Evolutionary conservation across 1,284 basidiomycete species (phyloP).

Genomic region (Leccinum fallax): DNA sequence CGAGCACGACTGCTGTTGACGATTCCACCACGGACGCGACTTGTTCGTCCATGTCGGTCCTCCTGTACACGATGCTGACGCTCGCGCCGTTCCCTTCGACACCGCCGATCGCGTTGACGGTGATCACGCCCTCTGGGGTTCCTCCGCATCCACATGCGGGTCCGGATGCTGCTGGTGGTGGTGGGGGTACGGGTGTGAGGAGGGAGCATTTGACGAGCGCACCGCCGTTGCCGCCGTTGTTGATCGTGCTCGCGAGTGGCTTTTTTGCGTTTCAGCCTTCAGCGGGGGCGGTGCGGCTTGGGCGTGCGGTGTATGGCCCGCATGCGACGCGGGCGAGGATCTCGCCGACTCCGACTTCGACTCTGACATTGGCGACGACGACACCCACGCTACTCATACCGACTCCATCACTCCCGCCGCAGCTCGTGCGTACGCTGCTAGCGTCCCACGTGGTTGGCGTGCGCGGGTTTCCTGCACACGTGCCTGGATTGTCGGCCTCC

Average conservation of each 20-base stretch:
- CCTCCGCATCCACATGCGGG: constrained; percentile 14
- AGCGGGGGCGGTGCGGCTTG: constrained; percentile 13
- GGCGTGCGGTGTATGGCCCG: constrained; percentile 23
- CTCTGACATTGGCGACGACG: not conserved
- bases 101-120: constrained; percentile 19
- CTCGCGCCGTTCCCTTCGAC: constrained; percentile 30
- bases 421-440: constrained; percentile 32
- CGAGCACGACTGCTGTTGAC: too few relatives aligned
- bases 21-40: not conserved
- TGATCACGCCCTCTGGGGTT: constrained; percentile 16
- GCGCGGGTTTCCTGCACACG: constrained; percentile 27
- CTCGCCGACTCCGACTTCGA: too few relatives aligned
- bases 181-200: constrained; percentile 3
- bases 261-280: constrained; percentile 9
- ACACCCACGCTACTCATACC: not conserved
- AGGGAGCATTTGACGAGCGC: constrained; percentile 24
- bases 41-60: constrained; percentile 15
- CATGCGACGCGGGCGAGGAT: constrained; percentile 9
- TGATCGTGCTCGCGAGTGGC: constrained; percentile 28
- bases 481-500: constrained; percentile 19
- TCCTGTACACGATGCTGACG: constrained; percentile 38
- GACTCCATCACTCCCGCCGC: constrained; percentile 32
- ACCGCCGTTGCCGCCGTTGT: constrained; percentile 23
- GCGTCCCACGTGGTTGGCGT: constrained; percentile 21
- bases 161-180: constrained; percentile 2